Evolutionary conservation across 495 filamentous ascomycete genomes (phyloP), one percentile per base, ranked within the genome.

Genomic region (Lophiotrema nucula): DNA sequence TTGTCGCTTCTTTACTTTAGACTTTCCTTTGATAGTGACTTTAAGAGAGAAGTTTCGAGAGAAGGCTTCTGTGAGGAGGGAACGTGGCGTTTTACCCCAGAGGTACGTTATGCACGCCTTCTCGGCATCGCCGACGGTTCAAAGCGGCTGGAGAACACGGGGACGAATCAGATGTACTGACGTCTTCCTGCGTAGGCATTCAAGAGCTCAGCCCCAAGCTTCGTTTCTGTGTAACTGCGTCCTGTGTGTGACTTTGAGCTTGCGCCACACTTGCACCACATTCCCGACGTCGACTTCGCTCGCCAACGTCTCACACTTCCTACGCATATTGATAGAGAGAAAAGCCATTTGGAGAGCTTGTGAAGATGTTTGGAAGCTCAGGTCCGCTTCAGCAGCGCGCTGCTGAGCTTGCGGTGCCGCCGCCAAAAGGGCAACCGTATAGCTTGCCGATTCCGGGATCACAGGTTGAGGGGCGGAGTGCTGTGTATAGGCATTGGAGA

Each of bases 401-500:
- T 12, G 62, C 67, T 24, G 67, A 67, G 27, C 50, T 73, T 21
- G 19, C 54, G 10, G 47, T 23, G 12, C 80, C 81, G 13, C 83
- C 83, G 16, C 78, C 82, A n/a, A 75, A 80, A 0, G 83, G 83
- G 28, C 66, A 80, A 10, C 83, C 83, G 4, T 83, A 85, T 74
- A 81, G 58, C 28, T 76, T 96, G 2, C 74, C 88, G 15, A 54
- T 98, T 26, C 84, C 89, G 4, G 88, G 87, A 50, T 83, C 84
- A 25, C 81, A 90, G 74, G 72, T 79, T 53, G 83, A 85, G 23
- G 91, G 87, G 41, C 83, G 89, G 53, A 88, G 79, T 21, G 74
- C 80, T 27, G 74, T 95, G 53, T 98, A 97, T 72, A 82, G 93
- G 56, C 86, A 95, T 72, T 95, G 86, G 85, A 81, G 81, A 58